Evolutionary conservation across 129 eudicot genomes (phyloP), one percentile per base, ranked within the genome.

Genomic region (Chrysanthemum lavandulifolium): DNA sequence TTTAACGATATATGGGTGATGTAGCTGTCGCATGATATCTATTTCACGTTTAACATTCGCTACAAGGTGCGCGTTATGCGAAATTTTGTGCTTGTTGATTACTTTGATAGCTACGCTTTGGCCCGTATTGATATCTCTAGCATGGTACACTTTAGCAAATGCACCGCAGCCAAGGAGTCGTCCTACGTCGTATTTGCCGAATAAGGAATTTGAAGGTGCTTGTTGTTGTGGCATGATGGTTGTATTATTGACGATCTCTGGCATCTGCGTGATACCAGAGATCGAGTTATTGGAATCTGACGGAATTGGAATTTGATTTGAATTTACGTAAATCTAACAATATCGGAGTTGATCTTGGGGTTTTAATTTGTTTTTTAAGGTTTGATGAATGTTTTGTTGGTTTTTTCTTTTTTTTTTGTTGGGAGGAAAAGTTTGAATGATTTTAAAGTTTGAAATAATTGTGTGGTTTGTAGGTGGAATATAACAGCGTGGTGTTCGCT

Each of bases 121-220:
- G 31, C 96, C 94, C 29, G 84, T 79, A 18, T 61, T 33, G 61
- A 82, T 54, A 43, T 89, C 83, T 2, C 95, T 62, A 3, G 89
- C 98, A 55, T 89, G 89, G 75, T 84, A 89, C 3, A 92, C 98
- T 48, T 89, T 92, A 10, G 98, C 96, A 48, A 86, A 92, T 6
- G 94, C 90, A 11, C 98, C 96, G 58, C 90, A 83, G 65, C 93
- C 96, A 15, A 92, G 86, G 19, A 92, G 91, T 18, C 74, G 83
- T 2, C 92, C 90, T 58, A 92, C 15, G 61, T 92, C 92, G 36
- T 92, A 92, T 56, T 92, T 92, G 4, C 89, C 88, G 71, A 85
- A 83, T 15, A 92, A 62, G 55, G 84, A 16, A 8, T 78, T 40
- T 8, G 47, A 40, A 7, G 47, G 47, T 65, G n/a, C 53, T 25